Evolutionary conservation across 306 rosid species (phyloP).

Genomic region (Pyrus betulifolia): DNA sequence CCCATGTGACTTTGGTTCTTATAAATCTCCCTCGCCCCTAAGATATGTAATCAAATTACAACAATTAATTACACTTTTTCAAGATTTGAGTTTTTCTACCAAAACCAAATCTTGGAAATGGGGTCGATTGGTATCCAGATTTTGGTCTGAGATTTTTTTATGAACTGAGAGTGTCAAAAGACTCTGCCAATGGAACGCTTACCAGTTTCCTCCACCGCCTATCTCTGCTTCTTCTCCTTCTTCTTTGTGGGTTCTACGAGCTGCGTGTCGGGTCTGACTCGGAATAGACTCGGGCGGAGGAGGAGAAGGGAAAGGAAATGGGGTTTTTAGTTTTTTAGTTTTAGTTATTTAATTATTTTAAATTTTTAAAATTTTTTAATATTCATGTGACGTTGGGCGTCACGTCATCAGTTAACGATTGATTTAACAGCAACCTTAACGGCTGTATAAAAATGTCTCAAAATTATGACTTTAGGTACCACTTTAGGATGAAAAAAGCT

Average conservation of each 20-base stretch:
- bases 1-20: constrained; percentile 31
- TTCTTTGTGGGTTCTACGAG: constrained; percentile 27
- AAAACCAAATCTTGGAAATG: constrained; percentile 30
- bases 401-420: too few species aligned
- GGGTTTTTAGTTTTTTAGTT: too few species aligned
- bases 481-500: too few species aligned
- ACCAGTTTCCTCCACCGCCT: constrained; percentile 27
- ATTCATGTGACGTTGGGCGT: rapidly evolving
- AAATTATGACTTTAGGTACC: too few species aligned
- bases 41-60: constrained; percentile 14
- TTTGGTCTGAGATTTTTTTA: constrained; percentile 15
- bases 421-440: too few species aligned
- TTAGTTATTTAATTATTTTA: too few species aligned
- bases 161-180: neutral
- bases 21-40: constrained; percentile 8
- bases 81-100: constrained; percentile 2
- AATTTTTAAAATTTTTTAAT: too few species aligned
- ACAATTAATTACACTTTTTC: neutral
- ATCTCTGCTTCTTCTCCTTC: constrained; percentile 21
- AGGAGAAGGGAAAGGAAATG: too few species aligned
- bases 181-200: constrained; percentile 31
- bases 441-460: too few species aligned
- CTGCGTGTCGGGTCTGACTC: constrained; percentile 45
- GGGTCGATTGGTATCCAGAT: constrained; percentile 15
- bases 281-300: constrained; percentile 14